These are phyloP conservation scores for Penstemon davidsonii DNA, from an alignment of 257 asterid genomes.

Conservation along the genomic window DNA sequence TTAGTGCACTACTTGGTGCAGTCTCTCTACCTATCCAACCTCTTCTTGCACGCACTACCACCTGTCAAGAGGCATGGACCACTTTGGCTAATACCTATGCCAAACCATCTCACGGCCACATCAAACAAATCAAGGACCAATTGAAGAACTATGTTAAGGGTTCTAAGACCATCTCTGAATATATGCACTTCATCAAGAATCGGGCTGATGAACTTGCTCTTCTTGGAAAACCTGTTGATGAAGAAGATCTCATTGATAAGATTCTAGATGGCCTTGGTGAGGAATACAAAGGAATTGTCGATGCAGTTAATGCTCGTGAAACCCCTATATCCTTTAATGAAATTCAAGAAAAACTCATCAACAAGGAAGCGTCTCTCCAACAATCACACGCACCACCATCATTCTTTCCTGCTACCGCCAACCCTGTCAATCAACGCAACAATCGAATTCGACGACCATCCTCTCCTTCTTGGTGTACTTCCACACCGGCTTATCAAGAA, in stretches of 20 bases:
- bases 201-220: constrained; percentile 13
- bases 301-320: neutral
- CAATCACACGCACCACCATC: neutral
- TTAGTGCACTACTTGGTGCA: constrained; percentile 2
- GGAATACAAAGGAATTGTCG: neutral
- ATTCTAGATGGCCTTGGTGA: neutral
- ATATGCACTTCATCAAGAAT: neutral
- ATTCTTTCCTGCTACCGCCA: neutral
- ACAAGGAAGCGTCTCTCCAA: neutral
- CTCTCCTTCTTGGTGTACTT: neutral
- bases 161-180: neutral
- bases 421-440: neutral
- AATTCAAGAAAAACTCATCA: neutral
- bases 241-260: neutral
- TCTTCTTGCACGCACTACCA: neutral
- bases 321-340: constrained; percentile 2
- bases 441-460: neutral
- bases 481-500: neutral
- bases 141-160: neutral
- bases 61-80: neutral
- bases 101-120: constrained; percentile 14
- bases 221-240: neutral
- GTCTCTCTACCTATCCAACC: neutral
- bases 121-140: constrained; percentile 5
- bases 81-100: constrained; percentile 4